A percentile compares a stretch with the other conserved stretches of the same genome.
phyloP scores from a whole-genome alignment of 129 eudicot genomes.

The Artemisia annua region DNA sequence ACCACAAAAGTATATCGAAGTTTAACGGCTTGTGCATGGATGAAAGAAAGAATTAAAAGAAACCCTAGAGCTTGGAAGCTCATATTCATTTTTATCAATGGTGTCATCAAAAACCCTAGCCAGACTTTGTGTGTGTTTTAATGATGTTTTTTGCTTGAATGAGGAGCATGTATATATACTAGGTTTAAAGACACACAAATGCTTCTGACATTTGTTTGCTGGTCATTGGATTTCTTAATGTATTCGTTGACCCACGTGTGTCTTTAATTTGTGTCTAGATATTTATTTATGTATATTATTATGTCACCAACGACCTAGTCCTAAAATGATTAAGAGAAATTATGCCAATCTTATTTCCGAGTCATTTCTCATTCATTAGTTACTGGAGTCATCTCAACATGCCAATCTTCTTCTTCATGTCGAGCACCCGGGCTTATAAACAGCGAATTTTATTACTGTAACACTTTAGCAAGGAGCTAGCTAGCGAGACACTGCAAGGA shows the following conservation, averaged over 20 bases:
- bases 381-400: too few relatives aligned
- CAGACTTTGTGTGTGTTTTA: neutral
- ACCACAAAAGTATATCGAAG: constrained; percentile 37
- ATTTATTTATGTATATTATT: too few relatives aligned
- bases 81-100: neutral
- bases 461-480: too few relatives aligned
- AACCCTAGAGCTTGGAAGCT: constrained; percentile 27
- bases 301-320: too few relatives aligned
- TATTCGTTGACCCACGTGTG: constrained; percentile 27
- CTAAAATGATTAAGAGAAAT: too few relatives aligned
- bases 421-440: too few relatives aligned
- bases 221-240: constrained; percentile 5
- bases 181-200: constrained; percentile 1
- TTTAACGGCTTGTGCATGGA: constrained; percentile 25
- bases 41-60: constrained; percentile 20
- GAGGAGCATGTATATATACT: constrained; percentile 27
- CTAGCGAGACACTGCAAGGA: too few relatives aligned
- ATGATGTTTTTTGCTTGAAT: constrained; percentile 16
- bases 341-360: too few relatives aligned
- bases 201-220: constrained; percentile 7
- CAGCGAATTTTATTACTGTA: too few relatives aligned
- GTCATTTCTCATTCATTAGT: too few relatives aligned
- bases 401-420: too few relatives aligned
- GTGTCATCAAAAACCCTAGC: constrained; percentile 15
- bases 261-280: too few relatives aligned